These are phyloP conservation scores for Rubroboletus pulcherrimus DNA, from an alignment of 768 basidiomycete genomes.

Conservation along the genomic window DNA sequence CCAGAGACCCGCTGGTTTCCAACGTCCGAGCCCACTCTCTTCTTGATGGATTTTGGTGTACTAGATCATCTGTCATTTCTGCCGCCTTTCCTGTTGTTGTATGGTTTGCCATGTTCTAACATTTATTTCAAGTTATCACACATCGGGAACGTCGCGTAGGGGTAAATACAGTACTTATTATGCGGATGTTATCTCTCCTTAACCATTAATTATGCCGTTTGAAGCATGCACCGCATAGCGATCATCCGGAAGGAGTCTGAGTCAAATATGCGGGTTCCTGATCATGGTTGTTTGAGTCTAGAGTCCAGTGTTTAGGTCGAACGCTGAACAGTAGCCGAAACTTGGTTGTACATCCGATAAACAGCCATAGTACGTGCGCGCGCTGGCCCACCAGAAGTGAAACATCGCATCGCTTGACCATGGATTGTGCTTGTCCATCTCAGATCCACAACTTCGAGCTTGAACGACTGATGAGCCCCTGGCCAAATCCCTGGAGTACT, in stretches of 20 bases:
- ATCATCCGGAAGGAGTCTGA: not conserved
- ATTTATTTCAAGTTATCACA: slow-evolving; percentile 3
- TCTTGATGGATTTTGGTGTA: slow-evolving; percentile 4
- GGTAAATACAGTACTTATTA: not conserved
- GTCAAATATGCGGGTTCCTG: not conserved
- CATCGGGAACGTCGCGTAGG: not conserved
- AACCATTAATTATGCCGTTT: not conserved
- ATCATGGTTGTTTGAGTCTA: too few relatives aligned
- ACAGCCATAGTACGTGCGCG: too few relatives aligned
- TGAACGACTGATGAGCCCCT: too few relatives aligned
- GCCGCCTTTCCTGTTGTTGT: slow-evolving; percentile 1
- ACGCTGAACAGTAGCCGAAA: too few relatives aligned
- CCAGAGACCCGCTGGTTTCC: slow-evolving; percentile 27
- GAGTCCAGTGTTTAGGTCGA: too few relatives aligned
- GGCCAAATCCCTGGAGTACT: too few relatives aligned
- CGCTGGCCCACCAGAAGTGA: too few relatives aligned
- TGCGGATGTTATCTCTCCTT: not conserved
- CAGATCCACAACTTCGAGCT: too few relatives aligned
- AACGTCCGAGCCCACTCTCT: slow-evolving; percentile 13
- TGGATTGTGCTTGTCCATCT: too few relatives aligned
- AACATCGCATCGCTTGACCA: too few relatives aligned
- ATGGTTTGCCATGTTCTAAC: slow-evolving; percentile 3
- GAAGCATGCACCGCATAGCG: not conserved
- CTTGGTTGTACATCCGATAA: too few relatives aligned
- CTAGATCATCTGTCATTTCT: not conserved